Conservation (phyloP, 352 stramenopile genomes). For the Pythium vanterpoolii region DNA sequence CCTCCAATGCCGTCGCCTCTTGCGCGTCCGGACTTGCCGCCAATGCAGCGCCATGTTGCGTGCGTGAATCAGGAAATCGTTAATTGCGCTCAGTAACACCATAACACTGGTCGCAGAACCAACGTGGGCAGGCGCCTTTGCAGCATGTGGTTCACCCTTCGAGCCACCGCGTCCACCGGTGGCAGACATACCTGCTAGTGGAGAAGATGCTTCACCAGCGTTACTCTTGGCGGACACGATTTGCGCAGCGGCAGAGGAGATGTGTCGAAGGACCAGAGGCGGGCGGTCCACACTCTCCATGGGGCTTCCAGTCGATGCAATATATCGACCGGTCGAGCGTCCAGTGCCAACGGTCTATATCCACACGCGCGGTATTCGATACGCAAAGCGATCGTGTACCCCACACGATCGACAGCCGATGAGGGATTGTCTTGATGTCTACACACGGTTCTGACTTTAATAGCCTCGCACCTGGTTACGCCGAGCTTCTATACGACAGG, state of each 20-base stretch:
- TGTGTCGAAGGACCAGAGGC: background rate
- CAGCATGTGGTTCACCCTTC: background rate
- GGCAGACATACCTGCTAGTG: slow-evolving; percentile 8
- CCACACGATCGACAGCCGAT: background rate
- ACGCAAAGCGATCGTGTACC: background rate
- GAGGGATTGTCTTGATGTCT: no score
- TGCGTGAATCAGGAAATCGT: background rate
- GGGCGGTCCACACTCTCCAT: background rate
- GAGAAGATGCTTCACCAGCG: slow-evolving; percentile 9
- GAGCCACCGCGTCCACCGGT: background rate
- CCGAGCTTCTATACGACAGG: no score
- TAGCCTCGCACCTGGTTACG: no score
- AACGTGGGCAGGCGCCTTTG: background rate
- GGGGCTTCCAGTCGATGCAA: background rate
- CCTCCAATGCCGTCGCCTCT: background rate
- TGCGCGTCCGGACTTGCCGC: background rate
- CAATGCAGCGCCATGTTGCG: background rate
- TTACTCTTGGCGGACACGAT: background rate
- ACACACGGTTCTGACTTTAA: no score
- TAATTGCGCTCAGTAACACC: background rate
- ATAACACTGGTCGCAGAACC: no score
- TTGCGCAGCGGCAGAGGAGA: background rate
- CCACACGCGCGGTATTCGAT: background rate
- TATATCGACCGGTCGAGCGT: background rate
- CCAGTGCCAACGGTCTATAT: background rate